A percentile compares a stretch with the other conserved stretches of the same genome.
Evolutionary conservation across 2,329 filamentous ascomycete species (phyloP).

Genomic region (Microsporum audouinii): DNA sequence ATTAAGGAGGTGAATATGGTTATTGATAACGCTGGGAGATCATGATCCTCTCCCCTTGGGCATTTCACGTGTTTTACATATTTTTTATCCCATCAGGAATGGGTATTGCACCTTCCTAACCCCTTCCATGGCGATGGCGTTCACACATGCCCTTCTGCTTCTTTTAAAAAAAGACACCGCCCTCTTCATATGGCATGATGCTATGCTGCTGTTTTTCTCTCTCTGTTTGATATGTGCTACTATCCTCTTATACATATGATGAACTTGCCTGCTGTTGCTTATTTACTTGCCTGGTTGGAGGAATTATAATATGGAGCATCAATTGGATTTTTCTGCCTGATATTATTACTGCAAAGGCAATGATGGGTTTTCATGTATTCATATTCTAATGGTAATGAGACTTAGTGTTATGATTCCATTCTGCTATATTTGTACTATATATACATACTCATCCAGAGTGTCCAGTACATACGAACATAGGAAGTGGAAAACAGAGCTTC

Average conservation of each 20-base stretch:
- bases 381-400: no score
- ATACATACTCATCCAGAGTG: neutral
- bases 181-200: neutral
- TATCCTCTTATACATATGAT: neutral
- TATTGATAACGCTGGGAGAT: conserved; percentile 21
- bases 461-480: neutral
- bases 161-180: neutral
- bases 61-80: neutral
- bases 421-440: no score
- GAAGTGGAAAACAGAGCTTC: neutral
- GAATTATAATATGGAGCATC: neutral
- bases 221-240: neutral
- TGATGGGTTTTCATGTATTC: no score
- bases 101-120: neutral
- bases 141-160: neutral
- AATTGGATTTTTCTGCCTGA: neutral
- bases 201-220: neutral
- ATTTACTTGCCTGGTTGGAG: neutral
- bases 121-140: neutral
- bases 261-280: neutral
- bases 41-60: neutral
- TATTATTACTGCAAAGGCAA: no score
- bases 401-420: no score
- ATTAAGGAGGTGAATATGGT: conserved; percentile 60
- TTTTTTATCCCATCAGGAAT: neutral